Base-by-base conservation (phyloP, 768 basidiomycete species). In the Amanita pseudoporphyria region DNA sequence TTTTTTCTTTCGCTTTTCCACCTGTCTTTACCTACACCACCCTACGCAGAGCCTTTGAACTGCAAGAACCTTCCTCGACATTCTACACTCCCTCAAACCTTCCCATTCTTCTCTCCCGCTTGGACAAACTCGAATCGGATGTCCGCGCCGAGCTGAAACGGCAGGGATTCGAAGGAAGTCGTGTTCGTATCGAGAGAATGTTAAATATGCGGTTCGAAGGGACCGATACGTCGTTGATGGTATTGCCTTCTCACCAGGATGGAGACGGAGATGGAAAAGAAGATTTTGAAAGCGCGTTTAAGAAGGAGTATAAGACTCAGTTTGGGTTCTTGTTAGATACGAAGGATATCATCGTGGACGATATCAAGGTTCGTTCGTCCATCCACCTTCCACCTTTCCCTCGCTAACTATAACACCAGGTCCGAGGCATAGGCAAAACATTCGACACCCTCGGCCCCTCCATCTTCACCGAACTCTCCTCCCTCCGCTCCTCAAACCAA, bases 161-260 rank as follows among this genome's bases (percentile, higher is more conserved):
- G n/a, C n/a, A n/a, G n/a, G n/a, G n/a, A n/a, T n/a, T n/a, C n/a
- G n/a, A n/a, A n/a, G n/a, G n/a, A n/a, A n/a, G n/a, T n/a, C n/a
- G n/a, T n/a, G n/a, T n/a, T n/a, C 70, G 74, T 47, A 65, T 86
- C 5, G 93, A 95, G 62, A 76, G 84, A 18, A 84, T 85, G 82
- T 69, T 91, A 39, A 92, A 92, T 60, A 92, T 92, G 89, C 80
- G 91, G 18, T 94, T 93, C 56, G 87, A 93, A 45, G 92, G 92
- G 3, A 93, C 89, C 0, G 92, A 95, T 65, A 98, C 95, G 0
- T 78, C 92, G 13, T 64, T 97, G 56, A 95, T 97, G 90, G 78
- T 92, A 9, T 68, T 90, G 10, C 79, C 84, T 0, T 59, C n/a
- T 16, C 19, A 52, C 2, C 57, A 56, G 16, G 57, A 58, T 7